Percentiles rank a stretch among this genome's conserved stretches.
phyloP scores from a whole-genome alignment of 106 monocot genomes.

The Xerophyta viscosa region DNA sequence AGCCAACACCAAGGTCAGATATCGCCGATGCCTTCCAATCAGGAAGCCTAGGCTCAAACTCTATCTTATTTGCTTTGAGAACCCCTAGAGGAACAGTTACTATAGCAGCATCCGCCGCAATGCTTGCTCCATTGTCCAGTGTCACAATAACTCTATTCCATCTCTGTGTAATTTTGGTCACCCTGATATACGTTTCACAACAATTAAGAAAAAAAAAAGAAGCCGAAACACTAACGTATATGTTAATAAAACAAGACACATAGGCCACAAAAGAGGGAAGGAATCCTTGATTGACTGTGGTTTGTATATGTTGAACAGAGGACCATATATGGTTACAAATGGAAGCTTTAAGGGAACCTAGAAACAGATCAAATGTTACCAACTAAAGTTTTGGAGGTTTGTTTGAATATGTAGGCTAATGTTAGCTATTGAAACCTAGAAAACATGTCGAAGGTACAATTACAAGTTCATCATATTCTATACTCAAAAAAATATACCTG shows the following conservation, averaged over 20 bases:
- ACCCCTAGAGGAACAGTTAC: slow-evolving; percentile 93
- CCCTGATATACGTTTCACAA: slow-evolving; percentile 28
- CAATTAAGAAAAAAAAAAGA: background rate
- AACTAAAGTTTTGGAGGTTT: no score
- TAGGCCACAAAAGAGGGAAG: no score
- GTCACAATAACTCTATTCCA: slow-evolving; percentile 50
- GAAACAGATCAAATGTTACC: no score
- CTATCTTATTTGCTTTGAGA: slow-evolving; percentile 74
- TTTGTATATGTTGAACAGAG: no score
- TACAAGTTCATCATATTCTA: no score
- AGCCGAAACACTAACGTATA: background rate
- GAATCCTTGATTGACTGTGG: no score
- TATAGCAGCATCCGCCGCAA: slow-evolving; percentile 79
- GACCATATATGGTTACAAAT: no score
- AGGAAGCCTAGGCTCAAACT: slow-evolving; percentile 81
- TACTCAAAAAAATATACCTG: slow-evolving; percentile 28
- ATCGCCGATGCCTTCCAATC: slow-evolving; percentile 85
- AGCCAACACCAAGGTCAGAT: slow-evolving; percentile 80
- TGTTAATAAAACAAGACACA: background rate
- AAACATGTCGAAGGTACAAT: no score
- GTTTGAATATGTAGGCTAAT: no score
- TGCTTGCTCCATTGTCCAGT: slow-evolving; percentile 41
- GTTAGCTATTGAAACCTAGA: no score
- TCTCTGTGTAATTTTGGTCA: slow-evolving; percentile 42
- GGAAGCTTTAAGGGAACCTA: no score